Evolutionary conservation across 2,329 filamentous ascomycete species (phyloP).

Genomic region (Epichloe amarillans): DNA sequence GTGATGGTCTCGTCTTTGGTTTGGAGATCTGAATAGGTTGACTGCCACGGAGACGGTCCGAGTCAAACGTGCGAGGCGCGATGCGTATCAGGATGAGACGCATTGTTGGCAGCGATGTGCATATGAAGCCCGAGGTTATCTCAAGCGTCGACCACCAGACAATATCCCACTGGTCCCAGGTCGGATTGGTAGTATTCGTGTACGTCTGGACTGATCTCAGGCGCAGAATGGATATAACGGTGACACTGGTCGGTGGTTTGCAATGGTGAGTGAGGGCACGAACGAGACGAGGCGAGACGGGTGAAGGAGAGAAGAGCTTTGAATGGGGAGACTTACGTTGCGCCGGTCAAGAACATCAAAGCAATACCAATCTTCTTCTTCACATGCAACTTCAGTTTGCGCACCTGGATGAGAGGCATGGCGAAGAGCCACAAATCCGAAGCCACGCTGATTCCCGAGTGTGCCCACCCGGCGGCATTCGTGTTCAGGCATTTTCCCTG

Average conservation of each 20-base stretch:
- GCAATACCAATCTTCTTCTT: slow-evolving; percentile 5
- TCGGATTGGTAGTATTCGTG: not conserved
- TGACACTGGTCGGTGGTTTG: not conserved
- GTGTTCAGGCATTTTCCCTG: not conserved
- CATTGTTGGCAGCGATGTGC: slow-evolving; percentile 1
- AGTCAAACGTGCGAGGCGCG: not conserved
- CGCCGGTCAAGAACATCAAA: slow-evolving; percentile 3
- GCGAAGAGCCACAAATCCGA: slow-evolving; percentile 3
- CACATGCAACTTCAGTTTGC: not conserved
- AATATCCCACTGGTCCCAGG: slow-evolving; percentile 1
- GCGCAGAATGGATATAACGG: slow-evolving; percentile 3
- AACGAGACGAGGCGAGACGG: not conserved
- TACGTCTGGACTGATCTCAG: not conserved
- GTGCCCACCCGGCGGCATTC: not conserved
- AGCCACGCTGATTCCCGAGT: not conserved
- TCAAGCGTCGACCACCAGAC: slow-evolving; percentile 4
- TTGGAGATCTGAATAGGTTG: not conserved
- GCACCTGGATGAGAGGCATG: slow-evolving; percentile 2
- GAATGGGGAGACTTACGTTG: not conserved
- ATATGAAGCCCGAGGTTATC: slow-evolving; percentile 2
- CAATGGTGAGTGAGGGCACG: not conserved
- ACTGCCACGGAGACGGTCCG: not conserved
- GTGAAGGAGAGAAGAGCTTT: not conserved
- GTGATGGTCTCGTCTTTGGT: not conserved
- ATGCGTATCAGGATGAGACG: slow-evolving; percentile 3